Base-by-base conservation (phyloP, 2,329 filamentous ascomycete species). In the Ophiostoma sp. region DNA sequence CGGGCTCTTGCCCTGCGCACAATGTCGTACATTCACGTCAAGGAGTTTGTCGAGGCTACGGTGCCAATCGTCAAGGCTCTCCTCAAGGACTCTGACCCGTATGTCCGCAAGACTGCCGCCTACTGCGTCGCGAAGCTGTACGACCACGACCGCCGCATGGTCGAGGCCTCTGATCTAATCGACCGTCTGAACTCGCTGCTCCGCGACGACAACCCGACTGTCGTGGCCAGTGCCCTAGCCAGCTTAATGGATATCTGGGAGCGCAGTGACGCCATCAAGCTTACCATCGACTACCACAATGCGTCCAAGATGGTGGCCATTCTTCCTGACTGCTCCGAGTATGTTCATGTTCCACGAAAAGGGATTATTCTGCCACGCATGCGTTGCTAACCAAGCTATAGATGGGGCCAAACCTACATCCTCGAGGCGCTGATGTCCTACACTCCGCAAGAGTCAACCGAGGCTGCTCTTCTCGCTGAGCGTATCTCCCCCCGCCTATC, bases 341-440 rank as follows among this genome's bases (percentile, higher is more conserved):
- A 85, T 75, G 90, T 82, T 62, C 4, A 12, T 41, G 55, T 44
- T 65, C 16, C 6, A 0, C 38, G 36, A 41, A 12, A 41, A 18
- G 4, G 9, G 2, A 11, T 9, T 1, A 1, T 9, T 14, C 44
- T 5, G 5, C 65, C 58, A 62, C 49, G 27, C 4, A 4, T 14
- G 12, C 18, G 4, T 4, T 38, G 52, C 52, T 58, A 62, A 62
- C 58, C n/a, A 16, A 49, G 16, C 27, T 27, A 36, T 16, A 96
- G 92, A 84, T 99, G 95, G 95, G 94, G 95, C 58, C 95, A 99
- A 81, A 97, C 94, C 36, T 99, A 99, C 77, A 98, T 99, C 68
- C 85, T 99, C 8, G 95, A 99, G 80, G 93, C 95, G 27, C 84
- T 99, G 74, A 98, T 98, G 91, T 95, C 94, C 36, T 99, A 98